Percentiles rank a stretch among this genome's conserved stretches.
These are phyloP conservation scores for Trichaptum fuscoviolaceum DNA, from an alignment of 768 basidiomycete genomes.

Conservation along the genomic window DNA sequence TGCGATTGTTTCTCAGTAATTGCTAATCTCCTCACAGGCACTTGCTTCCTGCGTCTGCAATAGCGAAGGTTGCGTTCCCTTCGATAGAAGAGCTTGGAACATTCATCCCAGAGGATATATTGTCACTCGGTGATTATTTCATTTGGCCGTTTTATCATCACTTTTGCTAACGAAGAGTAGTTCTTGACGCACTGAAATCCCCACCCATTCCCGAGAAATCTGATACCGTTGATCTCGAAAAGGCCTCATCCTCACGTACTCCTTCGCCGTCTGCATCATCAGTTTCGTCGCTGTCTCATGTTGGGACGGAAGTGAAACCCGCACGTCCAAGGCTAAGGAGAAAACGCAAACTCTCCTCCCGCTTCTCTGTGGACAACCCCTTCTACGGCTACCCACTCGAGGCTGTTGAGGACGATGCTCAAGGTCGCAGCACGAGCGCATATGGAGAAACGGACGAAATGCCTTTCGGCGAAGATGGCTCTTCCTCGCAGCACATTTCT, in stretches of 20 bases:
- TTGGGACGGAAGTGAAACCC: neutral
- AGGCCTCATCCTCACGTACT: neutral
- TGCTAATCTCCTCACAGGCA: conserved; percentile 36
- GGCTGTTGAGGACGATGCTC: neutral
- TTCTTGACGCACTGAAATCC: neutral
- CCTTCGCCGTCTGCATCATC: neutral
- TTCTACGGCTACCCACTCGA: conserved; percentile 67
- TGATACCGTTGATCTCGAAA: neutral
- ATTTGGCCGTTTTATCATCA: neutral
- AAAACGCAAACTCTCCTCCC: conserved; percentile 10
- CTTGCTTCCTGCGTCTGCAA: conserved; percentile 52
- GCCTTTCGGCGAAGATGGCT: too few species aligned
- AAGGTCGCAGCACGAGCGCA: neutral
- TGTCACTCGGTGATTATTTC: conserved; percentile 30
- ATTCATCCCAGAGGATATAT: neutral
- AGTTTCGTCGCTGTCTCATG: neutral
- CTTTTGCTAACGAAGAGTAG: neutral
- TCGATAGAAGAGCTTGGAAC: conserved; percentile 41
- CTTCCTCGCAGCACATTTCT: neutral
- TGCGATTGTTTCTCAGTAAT: conserved; percentile 6
- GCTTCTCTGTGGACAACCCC: conserved; percentile 62
- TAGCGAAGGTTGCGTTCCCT: conserved; percentile 64
- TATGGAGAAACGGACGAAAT: neutral
- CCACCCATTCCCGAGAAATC: neutral
- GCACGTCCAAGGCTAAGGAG: neutral